Conservation (phyloP, 371 early-diverging fungal genomes). For the Apophysomyces elegans region DNA sequence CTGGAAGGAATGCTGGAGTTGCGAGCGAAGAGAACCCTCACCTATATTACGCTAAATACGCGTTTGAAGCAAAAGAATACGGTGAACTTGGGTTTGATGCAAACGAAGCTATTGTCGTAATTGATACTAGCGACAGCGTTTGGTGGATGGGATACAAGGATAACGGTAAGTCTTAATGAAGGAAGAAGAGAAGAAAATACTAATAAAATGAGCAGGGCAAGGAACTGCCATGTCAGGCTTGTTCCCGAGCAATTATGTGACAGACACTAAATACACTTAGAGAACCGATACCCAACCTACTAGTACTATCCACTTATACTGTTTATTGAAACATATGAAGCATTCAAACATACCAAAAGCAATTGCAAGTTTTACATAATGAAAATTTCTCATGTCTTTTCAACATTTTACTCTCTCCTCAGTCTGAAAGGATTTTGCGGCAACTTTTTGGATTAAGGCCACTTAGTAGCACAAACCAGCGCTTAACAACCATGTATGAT, state of each 20-base stretch:
- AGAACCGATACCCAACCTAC: not conserved
- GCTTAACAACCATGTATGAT: too few species aligned
- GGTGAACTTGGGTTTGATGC: slow-evolving; percentile 76
- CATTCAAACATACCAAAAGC: too few species aligned
- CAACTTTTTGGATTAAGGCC: too few species aligned
- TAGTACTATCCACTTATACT: not conserved
- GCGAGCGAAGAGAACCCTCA: slow-evolving; percentile 43
- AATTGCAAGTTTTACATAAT: too few species aligned
- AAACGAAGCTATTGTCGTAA: slow-evolving; percentile 72
- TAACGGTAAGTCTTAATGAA: slow-evolving; percentile 40
- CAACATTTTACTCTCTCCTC: too few species aligned
- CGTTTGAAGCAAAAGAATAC: slow-evolving; percentile 75
- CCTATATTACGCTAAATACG: slow-evolving; percentile 72
- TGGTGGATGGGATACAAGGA: slow-evolving; percentile 88
- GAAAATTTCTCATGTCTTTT: too few species aligned
- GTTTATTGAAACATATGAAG: too few species aligned
- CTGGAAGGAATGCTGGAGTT: slow-evolving; percentile 22
- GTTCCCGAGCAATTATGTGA: slow-evolving; percentile 48
- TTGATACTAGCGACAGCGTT: slow-evolving; percentile 78
- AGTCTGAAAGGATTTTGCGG: too few species aligned
- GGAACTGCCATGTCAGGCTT: slow-evolving; percentile 35
- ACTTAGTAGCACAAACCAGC: too few species aligned
- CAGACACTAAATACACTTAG: slow-evolving; percentile 24
- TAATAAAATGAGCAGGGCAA: slow-evolving; percentile 5
- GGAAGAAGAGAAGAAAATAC: not conserved